Evolutionary conservation across 2,329 filamentous ascomycete genomes (phyloP).

Genomic region (Didymella pinodella): DNA sequence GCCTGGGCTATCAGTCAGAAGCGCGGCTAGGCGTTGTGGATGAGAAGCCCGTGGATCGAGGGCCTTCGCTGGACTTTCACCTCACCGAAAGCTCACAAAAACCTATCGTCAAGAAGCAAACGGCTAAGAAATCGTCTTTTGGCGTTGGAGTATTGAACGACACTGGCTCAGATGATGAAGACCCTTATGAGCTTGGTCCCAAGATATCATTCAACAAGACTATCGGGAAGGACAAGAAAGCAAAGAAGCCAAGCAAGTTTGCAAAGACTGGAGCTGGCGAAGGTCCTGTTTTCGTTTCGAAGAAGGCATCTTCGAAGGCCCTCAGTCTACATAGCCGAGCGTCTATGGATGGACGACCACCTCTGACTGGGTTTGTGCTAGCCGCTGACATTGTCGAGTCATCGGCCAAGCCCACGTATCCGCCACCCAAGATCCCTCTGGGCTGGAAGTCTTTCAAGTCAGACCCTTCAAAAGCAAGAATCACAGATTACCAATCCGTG

Average conservation of each 20-base stretch:
- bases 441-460: conserved; percentile 73
- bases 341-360: conserved; percentile 83
- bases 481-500: conserved; percentile 65
- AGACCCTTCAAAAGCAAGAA: conserved; percentile 36
- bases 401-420: conserved; percentile 59
- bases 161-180: conserved; percentile 92
- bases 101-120: conserved; percentile 45
- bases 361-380: conserved; percentile 81
- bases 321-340: conserved; percentile 62
- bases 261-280: conserved; percentile 70
- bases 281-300: conserved; percentile 79
- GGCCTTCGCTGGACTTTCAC: conserved; percentile 29
- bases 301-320: conserved; percentile 60
- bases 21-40: conserved; percentile 56
- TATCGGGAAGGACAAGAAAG: conserved; percentile 83
- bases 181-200: conserved; percentile 90
- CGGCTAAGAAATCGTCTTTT: conserved; percentile 74
- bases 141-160: conserved; percentile 92
- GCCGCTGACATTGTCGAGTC: conserved; percentile 58
- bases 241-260: conserved; percentile 59
- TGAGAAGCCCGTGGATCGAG: conserved; percentile 31
- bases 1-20: conserved; percentile 72
- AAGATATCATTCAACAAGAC: conserved; percentile 85
- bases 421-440: conserved; percentile 71
- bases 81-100: conserved; percentile 37